phyloP scores from a whole-genome alignment of 345 rosid genomes.

The Eucalyptus pumila region DNA sequence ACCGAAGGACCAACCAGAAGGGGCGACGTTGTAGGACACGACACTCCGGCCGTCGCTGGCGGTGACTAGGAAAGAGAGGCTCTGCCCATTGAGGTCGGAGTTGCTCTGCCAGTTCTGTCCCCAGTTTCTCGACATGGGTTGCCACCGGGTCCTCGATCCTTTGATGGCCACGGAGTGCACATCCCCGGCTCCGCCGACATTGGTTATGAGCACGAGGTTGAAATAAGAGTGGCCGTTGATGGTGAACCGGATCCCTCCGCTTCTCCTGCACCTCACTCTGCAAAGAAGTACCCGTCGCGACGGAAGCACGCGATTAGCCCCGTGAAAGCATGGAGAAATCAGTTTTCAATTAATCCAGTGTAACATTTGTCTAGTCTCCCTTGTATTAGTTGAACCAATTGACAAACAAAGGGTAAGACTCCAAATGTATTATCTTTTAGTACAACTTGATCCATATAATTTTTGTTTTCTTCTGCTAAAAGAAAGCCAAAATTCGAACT shows the following conservation, averaged over 20 bases:
- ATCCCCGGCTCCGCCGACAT: conserved; percentile 77
- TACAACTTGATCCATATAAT: background rate
- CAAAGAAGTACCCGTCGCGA: background rate
- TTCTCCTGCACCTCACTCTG: conserved; percentile 61
- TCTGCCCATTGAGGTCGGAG: conserved; percentile 60
- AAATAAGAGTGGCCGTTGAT: conserved; percentile 75
- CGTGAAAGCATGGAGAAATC: background rate
- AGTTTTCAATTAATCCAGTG: background rate
- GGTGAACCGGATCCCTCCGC: conserved; percentile 66
- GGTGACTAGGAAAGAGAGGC: conserved; percentile 57
- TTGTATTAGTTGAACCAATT: background rate
- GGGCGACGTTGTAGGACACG: conserved; percentile 57
- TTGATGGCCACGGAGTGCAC: conserved; percentile 47
- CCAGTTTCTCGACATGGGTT: conserved; percentile 74
- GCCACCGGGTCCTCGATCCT: conserved; percentile 59
- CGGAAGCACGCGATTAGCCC: background rate
- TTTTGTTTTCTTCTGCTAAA: background rate
- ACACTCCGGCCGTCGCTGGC: conserved; percentile 51
- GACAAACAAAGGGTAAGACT: background rate
- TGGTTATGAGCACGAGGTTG: conserved; percentile 56
- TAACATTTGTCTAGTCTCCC: background rate
- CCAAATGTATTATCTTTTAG: background rate
- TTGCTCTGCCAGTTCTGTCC: conserved; percentile 89
- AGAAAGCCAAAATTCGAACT: background rate
- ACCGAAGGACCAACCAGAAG: conserved; percentile 62